A percentile compares a stretch with the other conserved stretches of the same genome.
These are phyloP conservation scores for Phytophthora uliginosa DNA, from an alignment of 352 stramenopile genomes.

Conservation along the genomic window DNA sequence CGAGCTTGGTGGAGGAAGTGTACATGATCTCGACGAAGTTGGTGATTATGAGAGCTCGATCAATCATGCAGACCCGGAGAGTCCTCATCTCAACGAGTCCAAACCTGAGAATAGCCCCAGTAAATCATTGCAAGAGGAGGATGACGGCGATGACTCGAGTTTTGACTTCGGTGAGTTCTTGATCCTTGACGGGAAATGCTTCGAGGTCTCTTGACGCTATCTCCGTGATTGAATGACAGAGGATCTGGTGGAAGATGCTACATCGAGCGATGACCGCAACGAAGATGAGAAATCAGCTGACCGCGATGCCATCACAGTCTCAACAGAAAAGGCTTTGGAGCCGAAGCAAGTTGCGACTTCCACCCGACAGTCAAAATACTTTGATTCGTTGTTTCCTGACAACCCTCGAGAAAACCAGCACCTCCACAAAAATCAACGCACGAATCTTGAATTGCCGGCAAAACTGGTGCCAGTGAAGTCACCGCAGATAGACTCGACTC, in stretches of 20 bases:
- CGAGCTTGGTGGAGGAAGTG: slow-evolving; percentile 15
- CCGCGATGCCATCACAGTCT: neutral
- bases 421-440: slow-evolving; percentile 1
- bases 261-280: slow-evolving; percentile 22
- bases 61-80: neutral
- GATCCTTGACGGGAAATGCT: neutral
- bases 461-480: slow-evolving; percentile 17
- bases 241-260: slow-evolving; percentile 46
- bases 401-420: slow-evolving; percentile 16
- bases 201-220: neutral
- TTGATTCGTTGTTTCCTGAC: neutral
- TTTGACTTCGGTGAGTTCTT: slow-evolving; percentile 65
- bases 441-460: neutral
- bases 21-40: slow-evolving; percentile 2
- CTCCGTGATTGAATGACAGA: slow-evolving; percentile 20
- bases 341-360: neutral
- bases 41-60: neutral
- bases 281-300: slow-evolving; percentile 11
- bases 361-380: neutral
- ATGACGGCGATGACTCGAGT: slow-evolving; percentile 32
- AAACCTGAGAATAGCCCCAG: slow-evolving; percentile 7
- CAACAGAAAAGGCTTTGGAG: neutral
- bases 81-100: neutral
- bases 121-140: slow-evolving; percentile 4
- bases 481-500: slow-evolving; percentile 22